Base-by-base conservation (phyloP, 768 basidiomycete species). In the Naganishia kalamii region DNA sequence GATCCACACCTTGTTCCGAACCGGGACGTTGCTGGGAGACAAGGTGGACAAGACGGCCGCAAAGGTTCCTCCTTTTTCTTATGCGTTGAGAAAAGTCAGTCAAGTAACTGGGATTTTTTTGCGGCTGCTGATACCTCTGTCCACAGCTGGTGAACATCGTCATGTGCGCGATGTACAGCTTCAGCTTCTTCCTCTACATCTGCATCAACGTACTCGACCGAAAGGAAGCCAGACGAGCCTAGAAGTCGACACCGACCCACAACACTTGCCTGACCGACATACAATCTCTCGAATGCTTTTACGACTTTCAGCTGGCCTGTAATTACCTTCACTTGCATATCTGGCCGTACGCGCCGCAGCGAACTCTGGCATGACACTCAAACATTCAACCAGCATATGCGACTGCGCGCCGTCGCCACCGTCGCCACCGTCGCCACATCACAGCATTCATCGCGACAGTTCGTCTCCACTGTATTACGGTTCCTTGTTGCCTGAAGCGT, bases 1-100 rank as follows among this genome's bases (percentile, higher is more conserved):
- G 47, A 11, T 59, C 13, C 54, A 57, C 54, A 57, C 54, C 11
- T 21, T 57, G 15, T 57, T 40, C 23, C 12, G 54, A 35, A 57
- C 37, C 1, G 54, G 40, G 54, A 41, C 54, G 37, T 23, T 57
- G 21, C 27, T 57, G 54, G 54, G 54, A 8, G 54, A 33, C n/a
- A 37, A 57, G 33, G 32, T 57, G 11, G 19, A 57, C 54, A 57
- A 57, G 54, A 57, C 54, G 54, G 21, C 37, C 23, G 37, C 54
- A 27, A 57, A 57, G 54, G 40, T 40, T 40, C 54, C 54, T 21
- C 54, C 54, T 21, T 57, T 57, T 40, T 57, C 54, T 4, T 37
- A 57, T 27, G 35, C 21, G 11, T 57, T 40, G 11, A 21, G 54
- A 40, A 41, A 57, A 35, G 54, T 57, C 21, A 57, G 54, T 57